A percentile compares a stretch with the other conserved stretches of the same genome.
These are phyloP conservation scores for Trametes meyenii DNA, from an alignment of 768 basidiomycete genomes.

Conservation along the genomic window DNA sequence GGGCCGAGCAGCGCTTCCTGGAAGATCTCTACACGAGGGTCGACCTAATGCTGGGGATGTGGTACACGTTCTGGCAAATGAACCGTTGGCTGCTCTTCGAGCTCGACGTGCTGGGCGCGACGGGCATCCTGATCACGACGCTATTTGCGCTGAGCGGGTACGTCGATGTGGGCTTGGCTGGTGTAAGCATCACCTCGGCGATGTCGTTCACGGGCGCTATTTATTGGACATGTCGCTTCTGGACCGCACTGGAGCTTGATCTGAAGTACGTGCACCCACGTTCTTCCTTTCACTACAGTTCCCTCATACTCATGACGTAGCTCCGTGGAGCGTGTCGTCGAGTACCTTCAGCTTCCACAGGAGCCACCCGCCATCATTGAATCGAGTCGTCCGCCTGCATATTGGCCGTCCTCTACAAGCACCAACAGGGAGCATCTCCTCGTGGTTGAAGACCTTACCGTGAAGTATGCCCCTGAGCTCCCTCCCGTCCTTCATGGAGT, in stretches of 20 bases:
- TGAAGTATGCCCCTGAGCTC: conserved; percentile 85
- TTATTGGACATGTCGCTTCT: conserved; percentile 54
- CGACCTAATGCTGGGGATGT: conserved; percentile 83
- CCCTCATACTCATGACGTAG: conserved; percentile 38
- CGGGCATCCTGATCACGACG: conserved; percentile 74
- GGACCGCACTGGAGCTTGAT: conserved; percentile 68
- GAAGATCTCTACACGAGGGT: conserved; percentile 73
- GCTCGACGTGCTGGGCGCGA: conserved; percentile 77
- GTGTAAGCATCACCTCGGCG: conserved; percentile 78
- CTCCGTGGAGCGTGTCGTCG: conserved; percentile 88
- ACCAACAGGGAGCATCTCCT: conserved; percentile 54
- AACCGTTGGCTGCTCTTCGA: conserved; percentile 84
- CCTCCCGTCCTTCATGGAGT: conserved; percentile 78
- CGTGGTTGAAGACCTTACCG: conserved; percentile 69
- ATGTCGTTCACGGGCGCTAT: conserved; percentile 58
- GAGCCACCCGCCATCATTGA: conserved; percentile 82
- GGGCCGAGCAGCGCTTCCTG: conserved; percentile 77
- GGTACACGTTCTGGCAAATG: conserved; percentile 89
- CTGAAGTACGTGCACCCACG: conserved; percentile 56
- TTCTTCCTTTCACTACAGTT: neutral
- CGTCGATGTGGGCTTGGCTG: conserved; percentile 62
- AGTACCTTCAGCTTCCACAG: conserved; percentile 88
- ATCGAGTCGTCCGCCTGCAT: conserved; percentile 77
- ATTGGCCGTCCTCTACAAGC: conserved; percentile 83
- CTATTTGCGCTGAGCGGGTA: conserved; percentile 72